Evolutionary conservation across 2,329 filamentous ascomycete genomes (phyloP), one percentile per base, ranked within the genome.

Genomic region (Teratosphaeria pseudoeucalypti): DNA sequence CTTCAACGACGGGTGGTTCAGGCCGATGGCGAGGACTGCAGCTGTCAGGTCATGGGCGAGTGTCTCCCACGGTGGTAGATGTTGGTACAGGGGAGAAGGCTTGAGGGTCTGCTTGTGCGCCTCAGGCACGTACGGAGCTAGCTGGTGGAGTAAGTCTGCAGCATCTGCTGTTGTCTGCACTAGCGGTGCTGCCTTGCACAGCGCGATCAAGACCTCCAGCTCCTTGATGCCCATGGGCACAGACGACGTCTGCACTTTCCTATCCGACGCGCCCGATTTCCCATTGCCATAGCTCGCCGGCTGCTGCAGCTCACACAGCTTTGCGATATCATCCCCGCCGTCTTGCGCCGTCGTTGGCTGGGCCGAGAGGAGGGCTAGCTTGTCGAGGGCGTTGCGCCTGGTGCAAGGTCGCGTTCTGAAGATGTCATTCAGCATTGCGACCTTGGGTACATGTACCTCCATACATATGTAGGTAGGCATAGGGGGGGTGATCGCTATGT

Each of bases 121-220:
- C 72, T 96, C 90, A 65, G 91, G 84, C 12, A 97, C 82, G 73
- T 97, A 97, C 5, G 87, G 88, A 7, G 86, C 82, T 49, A 99
- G 78, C 66, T 95, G 91, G 37, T 81, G 79, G n/a, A 86, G 83
- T 47, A 99, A 83, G 67, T 85, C 87, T 68, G 89, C 84, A 32
- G 91, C 92, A 70, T 88, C 87, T 62, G 89, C 84, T 52, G 78
- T 74, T 54, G 84, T 85, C 57, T 85, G 81, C 29, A 97, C 81
- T 27, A 85, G 82, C 3, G 90, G 87, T 3, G 92, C 90, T 57
- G 92, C 90, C 76, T 92, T 92, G 79, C 92, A 97, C 29, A 99
- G 81, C 52, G 94, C 90, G 29, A 97, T 77, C 29, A 99, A 81
- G 57, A 95, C 89, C 73, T 99, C 92, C 66, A 96, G 87, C 78